Conservation (phyloP, 768 basidiomycete species). For the Steccherinum ochraceum region DNA sequence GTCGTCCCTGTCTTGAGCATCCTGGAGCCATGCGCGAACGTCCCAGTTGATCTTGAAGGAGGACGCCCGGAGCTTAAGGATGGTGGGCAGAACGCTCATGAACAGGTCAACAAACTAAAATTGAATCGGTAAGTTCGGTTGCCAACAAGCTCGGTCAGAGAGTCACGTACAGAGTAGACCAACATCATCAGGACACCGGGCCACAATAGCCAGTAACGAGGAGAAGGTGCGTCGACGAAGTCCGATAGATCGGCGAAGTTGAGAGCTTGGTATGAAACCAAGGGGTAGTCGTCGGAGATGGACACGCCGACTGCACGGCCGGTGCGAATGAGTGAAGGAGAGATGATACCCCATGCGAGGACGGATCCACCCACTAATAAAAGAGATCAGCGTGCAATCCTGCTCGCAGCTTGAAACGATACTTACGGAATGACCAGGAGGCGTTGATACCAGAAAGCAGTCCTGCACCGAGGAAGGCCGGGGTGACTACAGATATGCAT, state of each 20-base stretch:
- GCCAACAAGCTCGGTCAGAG: not conserved
- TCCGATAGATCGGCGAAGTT: slow-evolving; percentile 37
- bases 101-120: slow-evolving; percentile 40
- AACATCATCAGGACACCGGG: slow-evolving; percentile 59
- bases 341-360: slow-evolving; percentile 59
- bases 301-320: slow-evolving; percentile 42
- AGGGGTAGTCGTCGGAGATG: slow-evolving; percentile 33
- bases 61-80: not conserved
- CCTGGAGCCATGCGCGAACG: slow-evolving; percentile 13
- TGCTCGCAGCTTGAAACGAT: not conserved
- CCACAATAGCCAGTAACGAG: slow-evolving; percentile 59
- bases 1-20: slow-evolving; percentile 26
- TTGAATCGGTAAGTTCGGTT: not conserved
- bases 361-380: slow-evolving; percentile 42
- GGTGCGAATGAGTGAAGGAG: slow-evolving; percentile 45
- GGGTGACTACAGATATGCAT: slow-evolving; percentile 29
- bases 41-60: slow-evolving; percentile 5
- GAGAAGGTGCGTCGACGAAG: slow-evolving; percentile 40
- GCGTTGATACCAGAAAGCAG: slow-evolving; percentile 53
- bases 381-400: not conserved
- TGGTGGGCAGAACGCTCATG: slow-evolving; percentile 32
- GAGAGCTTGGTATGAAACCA: slow-evolving; percentile 38
- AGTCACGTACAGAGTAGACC: slow-evolving; percentile 33
- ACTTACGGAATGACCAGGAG: slow-evolving; percentile 51
- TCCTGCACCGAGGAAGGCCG: slow-evolving; percentile 55